Conservation (phyloP, 2,329 filamentous ascomycete species). For the Bimuria novae-zelandiae region DNA sequence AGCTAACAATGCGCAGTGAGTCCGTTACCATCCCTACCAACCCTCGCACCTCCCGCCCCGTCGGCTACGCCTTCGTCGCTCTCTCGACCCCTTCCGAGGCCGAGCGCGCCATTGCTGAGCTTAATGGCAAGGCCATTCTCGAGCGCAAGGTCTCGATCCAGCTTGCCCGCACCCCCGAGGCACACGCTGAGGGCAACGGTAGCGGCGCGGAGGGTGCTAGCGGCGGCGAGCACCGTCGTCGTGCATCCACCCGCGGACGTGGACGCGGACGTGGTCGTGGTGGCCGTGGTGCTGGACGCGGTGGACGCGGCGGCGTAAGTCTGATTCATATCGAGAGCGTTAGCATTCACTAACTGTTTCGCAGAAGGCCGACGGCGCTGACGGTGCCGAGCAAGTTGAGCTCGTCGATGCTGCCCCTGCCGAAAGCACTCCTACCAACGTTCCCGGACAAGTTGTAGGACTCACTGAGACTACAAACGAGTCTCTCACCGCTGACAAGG, state of each 20-base stretch:
- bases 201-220: conserved; percentile 75
- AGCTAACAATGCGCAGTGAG: conserved; percentile 66
- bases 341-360: neutral
- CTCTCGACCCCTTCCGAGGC: conserved; percentile 93
- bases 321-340: conserved; percentile 25
- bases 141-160: conserved; percentile 99
- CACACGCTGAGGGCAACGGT: conserved; percentile 71
- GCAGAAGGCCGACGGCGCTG: conserved; percentile 49
- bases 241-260: conserved; percentile 60
- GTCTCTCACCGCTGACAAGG: conserved; percentile 59
- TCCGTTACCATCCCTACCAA: conserved; percentile 99
- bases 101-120: conserved; percentile 90
- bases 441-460: conserved; percentile 56
- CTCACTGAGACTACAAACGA: conserved; percentile 59
- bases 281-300: conserved; percentile 63
- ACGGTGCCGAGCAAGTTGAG: conserved; percentile 48
- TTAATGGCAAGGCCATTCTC: conserved; percentile 96
- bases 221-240: conserved; percentile 65
- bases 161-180: conserved; percentile 95
- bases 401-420: conserved; percentile 54
- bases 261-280: conserved; percentile 65
- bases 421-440: conserved; percentile 53
- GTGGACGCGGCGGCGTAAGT: conserved; percentile 70
- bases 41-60: conserved; percentile 95
- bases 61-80: conserved; percentile 98